A percentile compares a stretch with the other conserved stretches of the same genome.
Evolutionary conservation across 1,284 basidiomycete species (phyloP).

Genomic region (Coniferiporia sulphurascens): DNA sequence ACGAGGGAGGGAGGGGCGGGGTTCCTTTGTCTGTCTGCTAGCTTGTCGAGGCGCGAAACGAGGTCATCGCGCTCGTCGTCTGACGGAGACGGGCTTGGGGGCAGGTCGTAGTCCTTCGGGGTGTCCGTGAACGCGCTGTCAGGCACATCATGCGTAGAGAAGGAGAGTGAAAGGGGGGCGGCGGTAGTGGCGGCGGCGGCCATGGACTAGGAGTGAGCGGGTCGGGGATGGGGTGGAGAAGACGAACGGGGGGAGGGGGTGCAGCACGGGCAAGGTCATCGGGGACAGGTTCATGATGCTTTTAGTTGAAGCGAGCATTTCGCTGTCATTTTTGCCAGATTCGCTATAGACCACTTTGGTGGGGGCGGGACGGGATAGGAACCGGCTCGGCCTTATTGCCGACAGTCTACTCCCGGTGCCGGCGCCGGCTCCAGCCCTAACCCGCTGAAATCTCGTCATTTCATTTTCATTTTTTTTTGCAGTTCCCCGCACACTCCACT

Average conservation of each 20-base stretch:
- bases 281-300: too few species aligned
- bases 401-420: too few species aligned
- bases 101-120: neutral
- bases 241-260: neutral
- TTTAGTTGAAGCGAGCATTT: too few species aligned
- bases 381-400: too few species aligned
- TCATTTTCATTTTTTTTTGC: too few species aligned
- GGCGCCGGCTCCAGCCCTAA: too few species aligned
- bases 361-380: too few species aligned
- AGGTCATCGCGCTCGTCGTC: conserved; percentile 14
- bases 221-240: neutral
- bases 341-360: too few species aligned
- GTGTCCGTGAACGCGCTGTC: neutral
- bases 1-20: neutral
- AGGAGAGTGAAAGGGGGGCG: neutral
- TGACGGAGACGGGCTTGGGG: conserved; percentile 12
- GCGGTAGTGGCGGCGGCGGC: neutral
- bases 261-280: neutral
- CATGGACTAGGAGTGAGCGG: neutral
- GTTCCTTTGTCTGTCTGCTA: neutral
- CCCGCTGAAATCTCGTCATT: too few species aligned
- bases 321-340: too few species aligned
- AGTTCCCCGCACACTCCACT: too few species aligned
- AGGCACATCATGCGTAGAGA: neutral
- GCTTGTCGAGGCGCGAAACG: neutral